Evolutionary conservation across 805 yeast genomes (phyloP), one percentile per base, ranked within the genome.

Genomic region (Wickerhamomyces xylosicus): DNA sequence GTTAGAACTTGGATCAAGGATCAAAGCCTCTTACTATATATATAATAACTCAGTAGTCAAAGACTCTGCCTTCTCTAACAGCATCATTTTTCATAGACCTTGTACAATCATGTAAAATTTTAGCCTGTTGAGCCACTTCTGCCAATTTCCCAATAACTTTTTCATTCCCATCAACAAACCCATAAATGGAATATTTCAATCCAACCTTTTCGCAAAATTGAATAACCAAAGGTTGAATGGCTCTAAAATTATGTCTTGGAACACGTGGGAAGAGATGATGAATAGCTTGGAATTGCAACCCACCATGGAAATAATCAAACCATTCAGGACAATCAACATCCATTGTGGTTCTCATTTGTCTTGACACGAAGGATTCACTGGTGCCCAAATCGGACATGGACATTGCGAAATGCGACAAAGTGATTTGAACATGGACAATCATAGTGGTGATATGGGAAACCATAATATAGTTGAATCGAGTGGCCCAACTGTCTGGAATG

Each of bases 381-480:
- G 75, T 71, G 1, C 95, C 95, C 15, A 86, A 62, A 53, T 86
- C 95, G 5, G 92, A 71, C 0, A 95, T 87, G 1, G 95, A 83
- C 95, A 86, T 87, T 29, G 95, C 95, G 64, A 86, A 86, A 57
- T 86, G 96, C 13, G 89, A 79, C 33, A 86, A 67, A 0, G 95
- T 85, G 59, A 86, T 86, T 57, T 87, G 95, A 25, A 86, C 95
- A 58, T 86, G 96, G n/a, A 86, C 90, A 31, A 89, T 70, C 94
- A 85, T 85, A 3, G 95, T 83, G 11, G 84, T 71, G 8, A 85
- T 54, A 50, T 86, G 95, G 33, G 89, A 78, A 5, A 84, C 74
- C 67, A 85, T 51, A 14, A 87, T 63, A 56, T 68, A 87, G 43
- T 62, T 59, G 47, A 80, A 64, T 43, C 82, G 66, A 22, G 28